Percentiles rank a stretch among this genome's conserved stretches.
phyloP scores from a whole-genome alignment of 495 filamentous ascomycete species.

The Neurospora africana region DNA sequence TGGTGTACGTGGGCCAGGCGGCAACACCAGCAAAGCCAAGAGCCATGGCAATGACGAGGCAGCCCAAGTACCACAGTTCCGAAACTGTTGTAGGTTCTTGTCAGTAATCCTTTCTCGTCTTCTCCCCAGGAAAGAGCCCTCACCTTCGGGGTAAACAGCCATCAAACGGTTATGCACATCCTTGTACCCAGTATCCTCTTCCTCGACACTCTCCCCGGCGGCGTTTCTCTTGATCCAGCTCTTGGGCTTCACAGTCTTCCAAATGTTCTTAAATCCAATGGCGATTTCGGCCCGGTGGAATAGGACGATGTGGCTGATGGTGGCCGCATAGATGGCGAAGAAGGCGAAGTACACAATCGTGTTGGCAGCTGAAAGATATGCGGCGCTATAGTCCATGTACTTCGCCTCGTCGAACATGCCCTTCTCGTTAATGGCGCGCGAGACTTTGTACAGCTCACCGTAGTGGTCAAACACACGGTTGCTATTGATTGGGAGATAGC shows the following conservation, averaged over 20 bases:
- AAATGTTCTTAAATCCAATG: slow-evolving; percentile 23
- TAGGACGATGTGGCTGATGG: slow-evolving; percentile 26
- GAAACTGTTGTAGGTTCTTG: slow-evolving; percentile 13
- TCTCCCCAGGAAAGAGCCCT: not conserved
- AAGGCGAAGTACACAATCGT: slow-evolving; percentile 28
- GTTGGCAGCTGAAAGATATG: slow-evolving; percentile 28
- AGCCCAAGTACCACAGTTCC: slow-evolving; percentile 33
- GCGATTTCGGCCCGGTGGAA: slow-evolving; percentile 32
- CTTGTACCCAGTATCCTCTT: slow-evolving; percentile 9
- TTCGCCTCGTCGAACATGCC: slow-evolving; percentile 27
- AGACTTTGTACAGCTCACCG: slow-evolving; percentile 28
- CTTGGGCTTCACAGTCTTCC: slow-evolving; percentile 17
- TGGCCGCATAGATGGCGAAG: slow-evolving; percentile 31
- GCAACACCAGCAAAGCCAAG: slow-evolving; percentile 29
- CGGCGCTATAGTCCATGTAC: slow-evolving; percentile 31
- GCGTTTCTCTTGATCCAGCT: not conserved
- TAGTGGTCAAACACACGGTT: slow-evolving; percentile 31
- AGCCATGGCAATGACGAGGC: slow-evolving; percentile 21
- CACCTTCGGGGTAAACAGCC: slow-evolving; percentile 24
- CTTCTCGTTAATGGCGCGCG: slow-evolving; percentile 20
- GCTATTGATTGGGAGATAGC: slow-evolving; percentile 29
- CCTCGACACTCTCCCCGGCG: not conserved
- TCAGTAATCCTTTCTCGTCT: not conserved
- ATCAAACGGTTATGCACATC: slow-evolving; percentile 33
- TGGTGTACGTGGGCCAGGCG: slow-evolving; percentile 30